A percentile compares a stretch with the other conserved stretches of the same genome.
phyloP scores from a whole-genome alignment of 1,139 yeast genomes.

The Protomyces gravidus region DNA sequence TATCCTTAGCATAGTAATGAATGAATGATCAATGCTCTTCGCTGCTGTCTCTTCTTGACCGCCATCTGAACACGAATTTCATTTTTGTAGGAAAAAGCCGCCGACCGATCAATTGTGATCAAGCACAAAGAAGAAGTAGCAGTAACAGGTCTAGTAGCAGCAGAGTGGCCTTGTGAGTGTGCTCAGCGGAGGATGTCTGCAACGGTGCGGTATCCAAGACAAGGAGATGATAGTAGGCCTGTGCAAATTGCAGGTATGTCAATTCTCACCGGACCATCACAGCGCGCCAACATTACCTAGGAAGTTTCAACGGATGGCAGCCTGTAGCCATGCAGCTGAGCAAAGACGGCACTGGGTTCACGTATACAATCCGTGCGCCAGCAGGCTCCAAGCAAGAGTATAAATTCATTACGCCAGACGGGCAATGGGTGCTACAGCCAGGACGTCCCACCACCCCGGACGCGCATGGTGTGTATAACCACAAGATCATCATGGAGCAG shows the following conservation, averaged over 20 bases:
- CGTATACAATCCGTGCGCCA: not conserved
- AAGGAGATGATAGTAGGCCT: not conserved
- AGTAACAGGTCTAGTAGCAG: no score
- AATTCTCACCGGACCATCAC: no score
- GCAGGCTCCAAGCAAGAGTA: not conserved
- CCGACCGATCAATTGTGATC: no score
- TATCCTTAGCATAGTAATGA: no score
- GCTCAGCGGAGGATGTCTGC: not conserved
- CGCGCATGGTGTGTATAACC: constrained; percentile 13
- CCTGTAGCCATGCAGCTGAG: constrained; percentile 13
- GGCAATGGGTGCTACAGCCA: constrained; percentile 13
- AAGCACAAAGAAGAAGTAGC: no score
- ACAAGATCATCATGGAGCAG: constrained; percentile 1
- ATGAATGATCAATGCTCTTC: no score
- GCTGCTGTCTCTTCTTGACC: no score
- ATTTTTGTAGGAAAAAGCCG: no score
- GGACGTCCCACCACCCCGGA: constrained; percentile 10
- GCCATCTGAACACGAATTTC: no score
- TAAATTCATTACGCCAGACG: constrained; percentile 7
- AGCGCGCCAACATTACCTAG: no score
- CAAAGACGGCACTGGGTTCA: constrained; percentile 6
- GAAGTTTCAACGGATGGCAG: constrained; percentile 18
- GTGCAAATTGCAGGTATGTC: not conserved
- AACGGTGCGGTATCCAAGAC: not conserved
- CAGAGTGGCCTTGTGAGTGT: no score